A percentile compares a stretch with the other conserved stretches of the same genome.
phyloP scores from a whole-genome alignment of 441 rosid genomes.

The Mallotus japonicus region DNA sequence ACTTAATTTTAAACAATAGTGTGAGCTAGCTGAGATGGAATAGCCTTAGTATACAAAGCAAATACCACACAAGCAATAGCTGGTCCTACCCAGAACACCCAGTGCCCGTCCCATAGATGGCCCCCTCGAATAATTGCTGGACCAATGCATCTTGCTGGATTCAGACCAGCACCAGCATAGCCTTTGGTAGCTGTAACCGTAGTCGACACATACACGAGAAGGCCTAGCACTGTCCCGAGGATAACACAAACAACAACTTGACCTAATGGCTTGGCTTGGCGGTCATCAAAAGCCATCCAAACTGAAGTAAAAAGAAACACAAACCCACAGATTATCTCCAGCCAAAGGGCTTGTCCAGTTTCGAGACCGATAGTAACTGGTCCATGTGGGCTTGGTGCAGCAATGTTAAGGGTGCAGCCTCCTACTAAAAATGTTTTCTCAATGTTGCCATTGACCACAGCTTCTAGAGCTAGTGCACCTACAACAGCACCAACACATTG shows the following conservation, averaged over 20 bases:
- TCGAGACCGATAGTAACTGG: slow-evolving; percentile 29
- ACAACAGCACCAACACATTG: slow-evolving; percentile 39
- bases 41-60: slow-evolving; percentile 31
- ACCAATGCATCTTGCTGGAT: slow-evolving; percentile 52
- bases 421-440: slow-evolving; percentile 39
- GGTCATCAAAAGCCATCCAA: slow-evolving; percentile 42
- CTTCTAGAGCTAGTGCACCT: slow-evolving; percentile 39
- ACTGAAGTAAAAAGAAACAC: slow-evolving; percentile 42
- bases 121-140: slow-evolving; percentile 51
- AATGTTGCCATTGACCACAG: slow-evolving; percentile 31
- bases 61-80: slow-evolving; percentile 33
- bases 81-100: slow-evolving; percentile 52
- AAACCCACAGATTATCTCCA: slow-evolving; percentile 45
- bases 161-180: slow-evolving; percentile 45
- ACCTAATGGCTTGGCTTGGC: slow-evolving; percentile 40
- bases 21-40: slow-evolving; percentile 25
- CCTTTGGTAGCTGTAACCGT: slow-evolving; percentile 37
- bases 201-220: slow-evolving; percentile 41
- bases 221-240: slow-evolving; percentile 37
- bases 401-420: slow-evolving; percentile 43
- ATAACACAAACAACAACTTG: slow-evolving; percentile 27
- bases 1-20: too few species aligned
- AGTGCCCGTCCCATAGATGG: slow-evolving; percentile 44
- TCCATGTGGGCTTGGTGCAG: slow-evolving; percentile 35
- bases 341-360: slow-evolving; percentile 40